A percentile compares a stretch with the other conserved stretches of the same genome.
Evolutionary conservation across 2,329 filamentous ascomycete genomes (phyloP).

Genomic region (Chaetomiaceae sp.): DNA sequence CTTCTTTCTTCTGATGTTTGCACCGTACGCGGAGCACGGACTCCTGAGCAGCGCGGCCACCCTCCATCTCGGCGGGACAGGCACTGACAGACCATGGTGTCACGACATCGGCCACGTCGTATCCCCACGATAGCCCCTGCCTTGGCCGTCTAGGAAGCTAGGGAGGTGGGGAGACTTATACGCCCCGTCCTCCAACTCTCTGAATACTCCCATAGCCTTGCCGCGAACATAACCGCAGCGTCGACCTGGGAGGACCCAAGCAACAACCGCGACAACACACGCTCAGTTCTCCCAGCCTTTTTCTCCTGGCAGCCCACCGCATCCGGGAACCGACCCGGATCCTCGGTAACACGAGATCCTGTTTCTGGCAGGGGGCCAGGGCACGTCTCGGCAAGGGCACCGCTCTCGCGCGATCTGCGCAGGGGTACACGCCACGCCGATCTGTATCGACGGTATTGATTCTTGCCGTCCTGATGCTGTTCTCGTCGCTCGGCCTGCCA

Average conservation of each 20-base stretch:
- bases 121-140: background rate
- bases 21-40: slow-evolving; percentile 1
- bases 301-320: slow-evolving; percentile 9
- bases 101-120: slow-evolving; percentile 8
- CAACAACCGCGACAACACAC: background rate
- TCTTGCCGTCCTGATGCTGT: slow-evolving; percentile 12
- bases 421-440: slow-evolving; percentile 21
- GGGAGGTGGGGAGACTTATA: slow-evolving; percentile 10
- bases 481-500: slow-evolving; percentile 1
- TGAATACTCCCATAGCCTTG: background rate
- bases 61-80: slow-evolving; percentile 8
- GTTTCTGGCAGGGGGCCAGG: slow-evolving; percentile 4
- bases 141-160: background rate
- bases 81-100: slow-evolving; percentile 5
- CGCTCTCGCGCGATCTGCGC: slow-evolving; percentile 14
- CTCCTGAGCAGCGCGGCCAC: slow-evolving; percentile 4
- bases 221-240: background rate
- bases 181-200: background rate
- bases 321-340: slow-evolving; percentile 17
- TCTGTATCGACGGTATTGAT: slow-evolving; percentile 17
- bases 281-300: background rate
- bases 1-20: slow-evolving; percentile 7
- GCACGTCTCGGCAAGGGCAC: slow-evolving; percentile 7
- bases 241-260: background rate
- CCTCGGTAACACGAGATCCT: slow-evolving; percentile 18